Evolutionary conservation across 495 filamentous ascomycete species (phyloP).

Genomic region (Penicillium alfredii): DNA sequence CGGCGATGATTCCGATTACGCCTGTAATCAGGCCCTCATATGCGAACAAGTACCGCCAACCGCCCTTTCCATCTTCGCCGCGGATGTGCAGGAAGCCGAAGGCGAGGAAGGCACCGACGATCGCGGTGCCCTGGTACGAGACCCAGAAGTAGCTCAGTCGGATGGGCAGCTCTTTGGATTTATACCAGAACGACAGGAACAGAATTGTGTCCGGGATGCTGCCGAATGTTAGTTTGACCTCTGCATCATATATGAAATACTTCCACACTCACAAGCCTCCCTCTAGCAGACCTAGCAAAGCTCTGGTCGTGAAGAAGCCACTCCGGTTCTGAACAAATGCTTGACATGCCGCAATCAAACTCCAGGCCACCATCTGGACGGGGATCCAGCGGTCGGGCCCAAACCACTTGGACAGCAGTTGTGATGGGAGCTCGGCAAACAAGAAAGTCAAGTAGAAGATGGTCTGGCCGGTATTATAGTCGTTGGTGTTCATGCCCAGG

Average conservation of each 20-base stretch:
- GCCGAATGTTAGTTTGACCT: constrained; percentile 2
- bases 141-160: constrained; percentile 68
- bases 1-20: constrained; percentile 58
- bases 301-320: constrained; percentile 59
- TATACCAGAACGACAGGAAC: constrained; percentile 76
- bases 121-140: constrained; percentile 57
- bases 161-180: constrained; percentile 59
- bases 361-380: constrained; percentile 74
- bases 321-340: constrained; percentile 55
- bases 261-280: constrained; percentile 52
- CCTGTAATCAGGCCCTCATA: constrained; percentile 51
- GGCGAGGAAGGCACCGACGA: constrained; percentile 63
- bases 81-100: constrained; percentile 67
- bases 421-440: constrained; percentile 65
- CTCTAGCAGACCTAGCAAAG: constrained; percentile 67
- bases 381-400: constrained; percentile 87
- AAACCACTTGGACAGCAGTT: constrained; percentile 64
- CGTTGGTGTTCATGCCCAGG: constrained; percentile 58
- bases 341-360: constrained; percentile 62
- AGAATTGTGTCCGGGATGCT: constrained; percentile 50
- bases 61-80: constrained; percentile 49
- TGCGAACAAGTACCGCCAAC: constrained; percentile 70
- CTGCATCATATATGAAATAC: neutral
- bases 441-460: constrained; percentile 65
- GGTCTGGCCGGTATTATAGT: constrained; percentile 73